Base-by-base conservation (phyloP, 2,329 filamentous ascomycete genomes). In the Fusarium sulawesiense region DNA sequence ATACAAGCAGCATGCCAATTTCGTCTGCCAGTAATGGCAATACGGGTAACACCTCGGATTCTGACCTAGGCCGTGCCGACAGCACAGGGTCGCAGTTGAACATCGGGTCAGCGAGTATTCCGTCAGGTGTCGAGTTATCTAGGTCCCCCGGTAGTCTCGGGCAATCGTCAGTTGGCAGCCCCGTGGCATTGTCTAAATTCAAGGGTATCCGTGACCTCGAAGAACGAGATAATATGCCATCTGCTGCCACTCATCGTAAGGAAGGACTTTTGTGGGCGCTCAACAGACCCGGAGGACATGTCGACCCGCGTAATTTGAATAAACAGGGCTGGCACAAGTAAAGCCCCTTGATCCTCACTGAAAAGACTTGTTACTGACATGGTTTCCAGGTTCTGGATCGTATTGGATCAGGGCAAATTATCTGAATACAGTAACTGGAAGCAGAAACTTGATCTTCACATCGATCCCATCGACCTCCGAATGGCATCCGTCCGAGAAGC, bases 391-490 rank as follows among this genome's bases (percentile, higher is more conserved):
- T 99, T 98, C 81, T 99, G 96, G 96, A 97, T 99, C 70, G 96
- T 99, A 4, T 86, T 99, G 46, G 97, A 98, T 78, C 94, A 97
- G 80, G 96, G 96, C 25, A 97, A 96, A 78, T 86, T 99, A 18
- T 98, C 95, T 3, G 96, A 99, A 78, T 99, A 99, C 81, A 97
- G 94, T 78, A 98, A 99, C 79, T 99, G 96, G 96, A 99, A 99
- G 81, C 93, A 99, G 78, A 95, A 90, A 78, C 87, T 99, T 25
- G 96, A 99, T 80, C 84, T 98, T 27, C 97, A 99, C 78, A 98
- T 97, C 89, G 96, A 98, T 3, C 96, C 96, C 1, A 98, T 99
- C 71, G 97, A 99, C 79, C 85, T 99, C 47, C 92, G 96, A 37
- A 96, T 98, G 89, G 96, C 96, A 12, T 98, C 96, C 18, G 97